Conservation (phyloP, 2,329 filamentous ascomycete genomes). For the Rhynchosporium secalis region DNA sequence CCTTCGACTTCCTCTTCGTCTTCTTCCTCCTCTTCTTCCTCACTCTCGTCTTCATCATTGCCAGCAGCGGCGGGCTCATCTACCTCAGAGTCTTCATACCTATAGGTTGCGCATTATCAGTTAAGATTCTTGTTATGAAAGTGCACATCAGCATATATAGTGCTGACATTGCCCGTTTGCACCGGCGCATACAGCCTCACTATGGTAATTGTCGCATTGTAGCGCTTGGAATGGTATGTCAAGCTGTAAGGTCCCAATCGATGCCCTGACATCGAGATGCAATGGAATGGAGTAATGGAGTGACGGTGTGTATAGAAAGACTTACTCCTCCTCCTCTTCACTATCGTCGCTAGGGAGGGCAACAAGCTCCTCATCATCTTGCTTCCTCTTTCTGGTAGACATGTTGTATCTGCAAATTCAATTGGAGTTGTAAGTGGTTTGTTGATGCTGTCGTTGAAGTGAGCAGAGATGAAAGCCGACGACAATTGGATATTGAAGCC, state of each 20-base stretch:
- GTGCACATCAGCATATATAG: constrained; percentile 7
- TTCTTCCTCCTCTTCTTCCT: constrained; percentile 37
- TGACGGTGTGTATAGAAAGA: constrained; percentile 1
- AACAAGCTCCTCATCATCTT: constrained; percentile 38
- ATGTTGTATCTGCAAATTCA: constrained; percentile 16
- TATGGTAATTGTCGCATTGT: constrained; percentile 7
- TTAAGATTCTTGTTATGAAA: background rate
- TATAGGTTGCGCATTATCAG: constrained; percentile 24
- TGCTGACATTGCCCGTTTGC: constrained; percentile 15
- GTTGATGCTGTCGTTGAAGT: background rate
- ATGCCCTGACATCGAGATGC: background rate
- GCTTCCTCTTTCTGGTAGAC: constrained; percentile 35
- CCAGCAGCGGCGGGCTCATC: constrained; percentile 33
- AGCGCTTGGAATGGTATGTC: constrained; percentile 6
- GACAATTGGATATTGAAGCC: constrained; percentile 1
- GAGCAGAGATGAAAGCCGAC: background rate
- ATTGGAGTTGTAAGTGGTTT: background rate
- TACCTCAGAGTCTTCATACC: constrained; percentile 40
- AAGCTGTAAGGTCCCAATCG: constrained; percentile 24
- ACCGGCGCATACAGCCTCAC: constrained; percentile 12
- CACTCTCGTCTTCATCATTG: constrained; percentile 42
- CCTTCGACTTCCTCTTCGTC: constrained; percentile 29
- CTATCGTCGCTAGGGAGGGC: constrained; percentile 36
- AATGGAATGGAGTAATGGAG: constrained; percentile 11
- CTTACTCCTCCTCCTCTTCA: constrained; percentile 39